A percentile compares a stretch with the other conserved stretches of the same genome.
Evolutionary conservation across 306 rosid genomes (phyloP).

Genomic region (Pyrus betulifolia): DNA sequence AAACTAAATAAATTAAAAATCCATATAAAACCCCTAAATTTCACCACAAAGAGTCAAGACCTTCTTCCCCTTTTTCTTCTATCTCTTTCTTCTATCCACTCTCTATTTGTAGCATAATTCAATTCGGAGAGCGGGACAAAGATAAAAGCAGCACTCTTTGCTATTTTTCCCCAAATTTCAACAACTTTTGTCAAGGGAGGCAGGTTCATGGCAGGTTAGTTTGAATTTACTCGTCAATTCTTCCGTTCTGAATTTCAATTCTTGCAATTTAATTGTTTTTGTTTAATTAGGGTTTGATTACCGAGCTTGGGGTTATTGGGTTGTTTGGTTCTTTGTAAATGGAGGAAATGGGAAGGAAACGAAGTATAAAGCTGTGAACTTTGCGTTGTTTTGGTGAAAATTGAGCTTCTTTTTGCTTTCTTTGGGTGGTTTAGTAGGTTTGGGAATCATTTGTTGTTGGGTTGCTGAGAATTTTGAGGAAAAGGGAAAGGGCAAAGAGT

Average conservation of each 20-base stretch:
- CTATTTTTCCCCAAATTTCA: background rate
- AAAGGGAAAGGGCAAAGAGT: background rate
- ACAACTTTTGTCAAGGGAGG: background rate
- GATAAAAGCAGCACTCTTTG: background rate
- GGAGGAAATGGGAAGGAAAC: background rate
- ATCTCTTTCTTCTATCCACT: conserved; percentile 4
- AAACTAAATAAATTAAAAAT: background rate
- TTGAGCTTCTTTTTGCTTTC: background rate
- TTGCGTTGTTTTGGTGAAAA: background rate
- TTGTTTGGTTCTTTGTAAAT: conserved; percentile 7
- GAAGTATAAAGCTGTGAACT: background rate
- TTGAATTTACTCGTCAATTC: background rate
- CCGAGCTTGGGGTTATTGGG: background rate
- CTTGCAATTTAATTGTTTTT: background rate
- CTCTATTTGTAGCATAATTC: background rate
- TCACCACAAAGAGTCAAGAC: conserved; percentile 4
- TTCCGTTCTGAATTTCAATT: background rate
- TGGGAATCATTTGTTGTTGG: background rate
- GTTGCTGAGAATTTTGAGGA: background rate
- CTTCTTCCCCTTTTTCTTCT: background rate
- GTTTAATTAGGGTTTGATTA: conserved; percentile 4
- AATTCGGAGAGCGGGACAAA: background rate
- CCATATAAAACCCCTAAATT: conserved; percentile 20
- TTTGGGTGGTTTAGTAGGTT: background rate
- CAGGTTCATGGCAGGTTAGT: conserved; percentile 8